Percentiles rank a stretch among this genome's conserved stretches.
phyloP scores from a whole-genome alignment of 164 flowering plant genomes.

The Litsea cubeba region DNA sequence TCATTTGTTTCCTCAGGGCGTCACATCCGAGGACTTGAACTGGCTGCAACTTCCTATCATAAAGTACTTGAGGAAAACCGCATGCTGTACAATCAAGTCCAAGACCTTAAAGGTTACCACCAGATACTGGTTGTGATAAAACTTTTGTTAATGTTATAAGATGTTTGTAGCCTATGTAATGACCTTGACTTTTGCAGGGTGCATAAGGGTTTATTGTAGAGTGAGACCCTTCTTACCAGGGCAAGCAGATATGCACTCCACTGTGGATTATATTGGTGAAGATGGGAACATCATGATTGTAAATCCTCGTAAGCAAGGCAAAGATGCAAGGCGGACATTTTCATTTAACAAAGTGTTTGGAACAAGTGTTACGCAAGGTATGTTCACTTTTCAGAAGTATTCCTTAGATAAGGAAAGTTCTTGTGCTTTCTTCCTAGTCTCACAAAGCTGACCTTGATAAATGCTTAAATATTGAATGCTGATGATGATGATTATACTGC shows the following conservation, averaged over 20 bases:
- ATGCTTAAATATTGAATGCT: too few species aligned
- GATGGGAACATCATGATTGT: constrained; percentile 75
- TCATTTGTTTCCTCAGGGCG: constrained; percentile 31
- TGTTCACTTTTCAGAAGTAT: constrained; percentile 9
- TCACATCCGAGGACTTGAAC: constrained; percentile 53
- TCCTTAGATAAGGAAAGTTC: background rate
- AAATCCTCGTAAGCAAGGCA: constrained; percentile 72
- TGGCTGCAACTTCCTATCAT: constrained; percentile 64
- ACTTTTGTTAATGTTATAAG: background rate
- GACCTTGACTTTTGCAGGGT: constrained; percentile 40
- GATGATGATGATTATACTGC: too few species aligned
- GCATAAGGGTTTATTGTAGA: constrained; percentile 83
- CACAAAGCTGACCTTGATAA: too few species aligned
- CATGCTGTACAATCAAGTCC: constrained; percentile 74
- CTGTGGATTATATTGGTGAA: constrained; percentile 83
- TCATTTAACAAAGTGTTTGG: constrained; percentile 76
- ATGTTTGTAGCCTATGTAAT: background rate
- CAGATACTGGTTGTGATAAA: background rate
- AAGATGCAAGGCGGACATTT: constrained; percentile 66
- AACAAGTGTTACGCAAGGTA: constrained; percentile 62
- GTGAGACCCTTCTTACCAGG: constrained; percentile 74
- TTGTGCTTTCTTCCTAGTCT: background rate
- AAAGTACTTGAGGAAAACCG: constrained; percentile 82
- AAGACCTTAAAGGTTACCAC: constrained; percentile 74
- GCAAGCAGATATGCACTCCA: constrained; percentile 42